Evolutionary conservation across 1,284 basidiomycete genomes (phyloP).

Genomic region (Ustilago trichophora): DNA sequence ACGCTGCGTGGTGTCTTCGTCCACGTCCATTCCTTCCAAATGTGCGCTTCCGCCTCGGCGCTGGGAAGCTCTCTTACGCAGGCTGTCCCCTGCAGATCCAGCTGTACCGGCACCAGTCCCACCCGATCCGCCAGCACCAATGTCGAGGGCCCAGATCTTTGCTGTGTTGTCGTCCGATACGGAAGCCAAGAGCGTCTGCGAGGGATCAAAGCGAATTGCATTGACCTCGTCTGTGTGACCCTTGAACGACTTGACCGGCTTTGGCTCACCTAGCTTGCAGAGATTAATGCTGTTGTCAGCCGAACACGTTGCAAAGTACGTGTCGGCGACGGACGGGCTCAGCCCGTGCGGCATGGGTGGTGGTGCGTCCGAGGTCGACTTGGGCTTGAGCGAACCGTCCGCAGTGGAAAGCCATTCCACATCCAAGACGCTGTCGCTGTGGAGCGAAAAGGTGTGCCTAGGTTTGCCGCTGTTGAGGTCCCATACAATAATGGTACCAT

Average conservation of each 20-base stretch:
- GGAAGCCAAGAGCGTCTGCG: constrained; percentile 61
- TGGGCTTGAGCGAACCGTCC: constrained; percentile 39
- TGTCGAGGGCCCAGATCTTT: constrained; percentile 60
- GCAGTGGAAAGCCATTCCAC: constrained; percentile 63
- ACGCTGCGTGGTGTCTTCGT: constrained; percentile 32
- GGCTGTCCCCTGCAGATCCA: constrained; percentile 19
- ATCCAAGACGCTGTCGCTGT: constrained; percentile 63
- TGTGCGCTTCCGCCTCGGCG: constrained; percentile 50
- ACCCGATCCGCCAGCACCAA: constrained; percentile 15
- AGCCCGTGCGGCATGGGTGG: constrained; percentile 50
- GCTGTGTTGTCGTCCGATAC: constrained; percentile 63
- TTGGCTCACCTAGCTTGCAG: constrained; percentile 61
- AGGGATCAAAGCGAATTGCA: constrained; percentile 63
- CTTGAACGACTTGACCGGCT: constrained; percentile 59
- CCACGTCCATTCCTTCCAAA: constrained; percentile 51
- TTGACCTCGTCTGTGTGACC: constrained; percentile 66
- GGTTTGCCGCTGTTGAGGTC: constrained; percentile 65
- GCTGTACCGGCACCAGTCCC: constrained; percentile 10
- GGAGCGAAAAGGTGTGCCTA: constrained; percentile 60
- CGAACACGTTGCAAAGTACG: constrained; percentile 63
- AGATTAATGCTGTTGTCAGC: constrained; percentile 64
- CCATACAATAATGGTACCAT: constrained; percentile 66
- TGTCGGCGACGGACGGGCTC: constrained; percentile 50
- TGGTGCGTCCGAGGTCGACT: constrained; percentile 27
- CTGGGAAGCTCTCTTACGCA: constrained; percentile 43